Evolutionary conservation across 2,329 filamentous ascomycete species (phyloP), one percentile per base, ranked within the genome.

Genomic region (Fusarium sublunatum): DNA sequence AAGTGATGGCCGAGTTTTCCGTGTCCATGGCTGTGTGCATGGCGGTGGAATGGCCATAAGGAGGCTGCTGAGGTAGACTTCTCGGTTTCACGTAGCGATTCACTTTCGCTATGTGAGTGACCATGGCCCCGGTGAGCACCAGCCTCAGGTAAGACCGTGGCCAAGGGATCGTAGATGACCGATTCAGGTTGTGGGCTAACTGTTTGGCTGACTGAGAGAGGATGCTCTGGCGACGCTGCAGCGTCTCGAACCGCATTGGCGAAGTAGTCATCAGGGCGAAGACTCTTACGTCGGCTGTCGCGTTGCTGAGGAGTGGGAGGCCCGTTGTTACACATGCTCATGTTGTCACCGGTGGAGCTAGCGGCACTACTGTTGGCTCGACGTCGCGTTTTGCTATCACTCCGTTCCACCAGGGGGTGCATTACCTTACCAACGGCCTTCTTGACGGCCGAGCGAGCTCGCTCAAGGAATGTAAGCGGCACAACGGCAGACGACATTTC

Each of bases 401-500:
- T 78, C 52, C 86, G 82, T 49, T 89, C 87, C 42, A 79, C 78
- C 7, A 86, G 80, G 19, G 86, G 81, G 64, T 88, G 84, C 58
- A 88, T 88, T 47, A 89, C 83, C 74, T 88, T 89, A 52, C 81
- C 84, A 6, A 88, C 80, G 5, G 85, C 82, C 72, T 89, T 89
- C 76, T 88, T 89, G 45, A 96, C 85, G 35, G 88, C 91, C 11
- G 91, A 96, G 42, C 88, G 87, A 45, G 95, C 91, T 31, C 92
- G 89, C 72, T 97, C 92, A 19, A 98, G 83, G 61, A 97, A 88
- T 7, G 90, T 93, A 46, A 97, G 87, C 32, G 93, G 93, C 13
- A 96, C 90, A 52, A 99, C 95, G 53, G 95, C 95, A 52, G 88
- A 87, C 41, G 92, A 93, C 70, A 99, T 88, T 77, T 99, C 95